These are phyloP conservation scores for Streptanthus diversifolius DNA, from an alignment of 345 rosid species.

Conservation along the genomic window DNA sequence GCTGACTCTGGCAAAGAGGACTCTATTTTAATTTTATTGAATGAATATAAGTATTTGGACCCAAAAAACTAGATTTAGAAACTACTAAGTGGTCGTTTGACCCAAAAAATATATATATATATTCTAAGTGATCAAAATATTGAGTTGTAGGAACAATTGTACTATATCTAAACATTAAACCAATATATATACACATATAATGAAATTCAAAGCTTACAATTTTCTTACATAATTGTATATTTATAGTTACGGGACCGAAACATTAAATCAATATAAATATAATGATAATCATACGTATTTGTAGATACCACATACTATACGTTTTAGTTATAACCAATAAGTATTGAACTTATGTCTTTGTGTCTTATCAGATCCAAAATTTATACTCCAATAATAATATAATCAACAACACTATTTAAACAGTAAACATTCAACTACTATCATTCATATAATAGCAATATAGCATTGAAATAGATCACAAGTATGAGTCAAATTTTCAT, in stretches of 20 bases:
- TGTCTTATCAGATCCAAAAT: background rate
- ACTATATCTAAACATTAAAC: background rate
- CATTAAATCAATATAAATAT: background rate
- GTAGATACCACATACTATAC: background rate
- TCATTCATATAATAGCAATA: background rate
- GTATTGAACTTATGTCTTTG: background rate
- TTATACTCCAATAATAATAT: background rate
- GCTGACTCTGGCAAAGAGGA: too few species aligned
- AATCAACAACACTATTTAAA: background rate
- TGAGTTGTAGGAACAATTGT: background rate
- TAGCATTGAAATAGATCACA: conserved; percentile 17
- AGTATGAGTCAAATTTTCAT: conserved; percentile 2
- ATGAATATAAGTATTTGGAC: too few species aligned
- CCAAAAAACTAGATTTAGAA: too few species aligned
- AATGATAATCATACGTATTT: background rate
- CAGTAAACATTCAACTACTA: background rate
- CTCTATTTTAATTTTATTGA: too few species aligned
- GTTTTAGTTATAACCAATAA: background rate
- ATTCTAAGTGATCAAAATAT: background rate
- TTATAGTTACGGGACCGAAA: background rate
- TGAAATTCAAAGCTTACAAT: background rate
- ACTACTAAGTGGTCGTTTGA: too few species aligned
- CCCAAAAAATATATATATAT: too few species aligned
- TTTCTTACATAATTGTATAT: background rate
- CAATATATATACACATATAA: background rate